These are phyloP conservation scores for Beauveria bassiana DNA, from an alignment of 2,329 filamentous ascomycete species.

Conservation along the genomic window DNA sequence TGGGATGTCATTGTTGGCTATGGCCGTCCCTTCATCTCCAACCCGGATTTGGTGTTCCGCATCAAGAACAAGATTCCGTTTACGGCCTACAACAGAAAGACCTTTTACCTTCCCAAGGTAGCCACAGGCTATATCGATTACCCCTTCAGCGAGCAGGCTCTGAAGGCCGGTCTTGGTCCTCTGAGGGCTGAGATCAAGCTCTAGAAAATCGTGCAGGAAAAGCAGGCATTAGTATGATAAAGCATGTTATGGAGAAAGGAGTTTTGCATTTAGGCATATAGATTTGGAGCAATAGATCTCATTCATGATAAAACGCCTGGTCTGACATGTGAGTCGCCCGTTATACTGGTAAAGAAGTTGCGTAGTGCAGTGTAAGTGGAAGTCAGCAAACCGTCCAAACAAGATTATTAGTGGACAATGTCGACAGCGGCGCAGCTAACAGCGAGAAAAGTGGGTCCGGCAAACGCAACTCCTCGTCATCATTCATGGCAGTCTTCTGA, in stretches of 20 bases:
- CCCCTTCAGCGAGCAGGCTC: constrained; percentile 1
- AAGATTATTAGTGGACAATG: too few species aligned
- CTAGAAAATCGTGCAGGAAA: background rate
- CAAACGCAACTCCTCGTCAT: background rate
- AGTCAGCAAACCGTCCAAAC: too few species aligned
- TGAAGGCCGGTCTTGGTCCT: constrained; percentile 2
- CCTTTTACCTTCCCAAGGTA: constrained; percentile 17
- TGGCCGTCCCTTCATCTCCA: constrained; percentile 21
- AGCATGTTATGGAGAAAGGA: background rate
- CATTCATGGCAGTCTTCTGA: background rate
- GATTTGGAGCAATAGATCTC: background rate
- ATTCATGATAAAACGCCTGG: background rate
- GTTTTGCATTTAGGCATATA: background rate
- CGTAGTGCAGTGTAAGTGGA: too few species aligned
- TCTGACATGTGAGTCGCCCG: background rate
- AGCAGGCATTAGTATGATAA: background rate
- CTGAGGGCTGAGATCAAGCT: background rate
- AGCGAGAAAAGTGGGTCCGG: background rate
- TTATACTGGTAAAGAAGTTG: background rate
- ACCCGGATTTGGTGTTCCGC: constrained; percentile 22
- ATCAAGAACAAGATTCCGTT: constrained; percentile 18
- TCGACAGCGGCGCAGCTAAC: background rate
- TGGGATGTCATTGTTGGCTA: constrained; percentile 24
- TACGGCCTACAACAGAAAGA: constrained; percentile 19
- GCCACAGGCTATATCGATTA: constrained; percentile 5